Evolutionary conservation across 176 grass and related monocot species (phyloP), one percentile per base, ranked within the genome.

Genomic region (Tuctoria greenei): DNA sequence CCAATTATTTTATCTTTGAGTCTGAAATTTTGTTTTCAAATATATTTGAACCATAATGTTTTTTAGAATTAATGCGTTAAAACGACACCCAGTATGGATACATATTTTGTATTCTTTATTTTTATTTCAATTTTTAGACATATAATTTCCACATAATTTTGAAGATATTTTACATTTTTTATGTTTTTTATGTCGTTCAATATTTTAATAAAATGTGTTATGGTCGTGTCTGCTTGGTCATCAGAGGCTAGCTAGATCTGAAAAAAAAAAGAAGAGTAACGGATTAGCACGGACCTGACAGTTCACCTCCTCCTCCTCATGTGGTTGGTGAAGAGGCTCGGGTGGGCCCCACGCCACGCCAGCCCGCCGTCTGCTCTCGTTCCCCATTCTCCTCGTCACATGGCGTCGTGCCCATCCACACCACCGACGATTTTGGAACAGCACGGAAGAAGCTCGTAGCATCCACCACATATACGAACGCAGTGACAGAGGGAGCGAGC

Each of bases 311-410:
- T 56, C 58, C 58, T 57, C 0, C 57, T 84, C 58, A 71, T 5
- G 42, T 1, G 35, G 58, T 71, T 64, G 35, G 57, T 65, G 1
- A 38, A 45, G 5, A 38, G 13, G n/a, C 37, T 57, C 0, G 2
- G 4, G 64, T 40, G n/a, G 60, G 67, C 0, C 60, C 75, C 75
- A 56, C 8, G 20, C 63, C 44, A 72, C 37, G 66, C 37, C 28
- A 47, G 57, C 40, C 28, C n/a, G n/a, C 17, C 2, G 0, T 36
- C 31, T 37, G 28, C 34, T 58, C 31, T 64, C 75, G 40, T 66
- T 85, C 75, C 67, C 75, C 61, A 79, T 85, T 85, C 83, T 85
- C 83, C 83, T 79, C 83, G 24, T 85, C 83, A 46, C 83, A 85
- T 72, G 11, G 43, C 69, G 7, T 20, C 69, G 7, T 20, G 50